Percentiles rank a stretch among this genome's conserved stretches.
These are phyloP conservation scores for Vitis labrusca DNA, from an alignment of 164 flowering plant species.

Conservation along the genomic window DNA sequence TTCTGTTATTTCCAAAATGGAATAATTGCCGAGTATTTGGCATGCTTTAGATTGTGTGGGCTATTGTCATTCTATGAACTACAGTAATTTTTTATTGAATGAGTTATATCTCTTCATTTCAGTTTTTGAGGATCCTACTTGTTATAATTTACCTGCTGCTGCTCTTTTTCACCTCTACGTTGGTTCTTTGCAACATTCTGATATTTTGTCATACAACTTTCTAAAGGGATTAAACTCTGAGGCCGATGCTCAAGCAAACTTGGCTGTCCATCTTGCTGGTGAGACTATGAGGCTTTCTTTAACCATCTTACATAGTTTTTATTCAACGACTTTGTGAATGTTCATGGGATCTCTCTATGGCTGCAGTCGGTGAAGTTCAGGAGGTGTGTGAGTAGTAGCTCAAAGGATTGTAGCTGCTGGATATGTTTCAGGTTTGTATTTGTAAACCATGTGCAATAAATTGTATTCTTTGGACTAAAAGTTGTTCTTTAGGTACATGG, in stretches of 20 bases:
- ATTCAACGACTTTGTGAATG: neutral
- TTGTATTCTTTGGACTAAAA: neutral
- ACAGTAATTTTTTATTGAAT: too few relatives aligned
- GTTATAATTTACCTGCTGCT: neutral
- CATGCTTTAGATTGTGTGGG: too few relatives aligned
- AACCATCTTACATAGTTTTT: neutral
- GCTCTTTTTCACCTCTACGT: neutral
- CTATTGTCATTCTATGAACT: too few relatives aligned
- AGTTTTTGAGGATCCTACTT: too few relatives aligned
- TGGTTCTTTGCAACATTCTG: neutral
- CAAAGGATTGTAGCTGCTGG: neutral
- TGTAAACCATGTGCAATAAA: neutral
- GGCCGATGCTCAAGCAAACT: constrained; percentile 90
- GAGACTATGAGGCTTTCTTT: constrained; percentile 9
- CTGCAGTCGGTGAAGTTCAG: constrained; percentile 65
- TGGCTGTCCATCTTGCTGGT: constrained; percentile 63
- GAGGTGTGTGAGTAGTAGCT: constrained; percentile 24
- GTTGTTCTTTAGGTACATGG: neutral
- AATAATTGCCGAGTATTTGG: too few relatives aligned
- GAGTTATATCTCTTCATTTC: too few relatives aligned
- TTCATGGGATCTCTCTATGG: neutral
- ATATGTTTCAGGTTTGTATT: neutral
- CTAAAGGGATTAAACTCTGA: constrained; percentile 62
- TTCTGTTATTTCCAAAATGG: neutral
- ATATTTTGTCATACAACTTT: neutral